Base-by-base conservation (phyloP, 148 eudicot species). In the Nepenthes gracilis region DNA sequence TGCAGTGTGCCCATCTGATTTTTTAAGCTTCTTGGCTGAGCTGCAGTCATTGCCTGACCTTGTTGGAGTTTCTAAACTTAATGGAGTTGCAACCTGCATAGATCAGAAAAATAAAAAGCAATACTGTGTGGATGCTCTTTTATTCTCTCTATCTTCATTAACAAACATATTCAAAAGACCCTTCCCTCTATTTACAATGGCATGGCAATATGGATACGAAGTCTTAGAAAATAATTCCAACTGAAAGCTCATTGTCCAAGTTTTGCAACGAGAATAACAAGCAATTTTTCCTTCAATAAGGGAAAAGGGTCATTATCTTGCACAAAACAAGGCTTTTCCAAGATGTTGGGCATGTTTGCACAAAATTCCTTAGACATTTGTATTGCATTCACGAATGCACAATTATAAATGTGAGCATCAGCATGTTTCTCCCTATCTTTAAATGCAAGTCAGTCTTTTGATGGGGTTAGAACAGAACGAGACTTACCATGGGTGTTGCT, bases 31-130 rank as follows among this genome's bases (percentile, higher is more conserved):
- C 75, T 83, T 80, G 36, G 72, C 56, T 47, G 72, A 65, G 13
- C 81, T 71, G 62, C 65, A 54, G 34, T 77, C 80, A 55, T 68
- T 75, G 8, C 76, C 82, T 55, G 71, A 67, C 63, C 62, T 76
- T 50, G 77, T 45, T 37, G 65, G 76, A 52, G 76, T 64, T 68
- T 80, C 80, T 38, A 70, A 8, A 65, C 62, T 74, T 43, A 70
- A 36, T 48, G 87, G 84, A 75, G 74, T 54, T 55, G 81, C 70
- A 59, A 68, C 80, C 82, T 83, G 78, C 74, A 69, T 58, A 59
- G 55, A 67, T 64, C 61, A 12, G 32, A 8, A 14, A 43, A 40
- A 15, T 43, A 12, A 12, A 53, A 54, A 12, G 11, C 32, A 9
- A 23, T 23, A 23, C 23, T 23, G 23, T 9, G 12, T 50, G 45